phyloP scores from a whole-genome alignment of 2,329 filamentous ascomycete genomes.

The Fusarium floridanum region DNA sequence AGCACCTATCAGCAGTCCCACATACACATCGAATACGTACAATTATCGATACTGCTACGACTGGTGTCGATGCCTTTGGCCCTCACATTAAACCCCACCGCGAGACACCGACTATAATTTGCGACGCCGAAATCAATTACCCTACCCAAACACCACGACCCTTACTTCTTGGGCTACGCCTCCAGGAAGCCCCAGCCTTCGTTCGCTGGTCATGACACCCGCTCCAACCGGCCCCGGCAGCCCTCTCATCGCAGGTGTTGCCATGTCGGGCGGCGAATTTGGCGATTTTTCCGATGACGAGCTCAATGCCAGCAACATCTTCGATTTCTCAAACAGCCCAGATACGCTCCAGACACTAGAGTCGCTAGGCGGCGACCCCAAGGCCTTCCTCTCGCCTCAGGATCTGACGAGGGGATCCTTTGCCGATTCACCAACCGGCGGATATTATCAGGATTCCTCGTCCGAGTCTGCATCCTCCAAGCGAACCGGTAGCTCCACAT shows the following conservation, averaged over 20 bases:
- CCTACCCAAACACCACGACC: constrained; percentile 21
- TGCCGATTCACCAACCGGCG: constrained; percentile 55
- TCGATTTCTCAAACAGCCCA: constrained; percentile 55
- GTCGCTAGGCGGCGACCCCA: constrained; percentile 48
- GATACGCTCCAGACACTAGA: constrained; percentile 54
- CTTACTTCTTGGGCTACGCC: constrained; percentile 18
- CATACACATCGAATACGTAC: background rate
- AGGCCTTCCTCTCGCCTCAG: constrained; percentile 51
- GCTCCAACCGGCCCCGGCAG: constrained; percentile 51
- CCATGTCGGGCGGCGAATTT: constrained; percentile 54
- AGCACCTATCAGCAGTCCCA: constrained; percentile 1
- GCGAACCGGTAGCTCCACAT: constrained; percentile 60
- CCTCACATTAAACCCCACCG: constrained; percentile 29
- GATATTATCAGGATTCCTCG: constrained; percentile 62
- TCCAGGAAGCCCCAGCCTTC: constrained; percentile 37
- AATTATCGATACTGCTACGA: constrained; percentile 15
- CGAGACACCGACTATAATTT: constrained; percentile 42
- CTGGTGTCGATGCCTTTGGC: constrained; percentile 37
- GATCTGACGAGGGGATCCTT: constrained; percentile 55
- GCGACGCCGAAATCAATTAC: constrained; percentile 43
- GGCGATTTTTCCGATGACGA: constrained; percentile 56
- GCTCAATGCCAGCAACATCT: constrained; percentile 49
- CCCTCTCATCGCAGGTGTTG: constrained; percentile 56
- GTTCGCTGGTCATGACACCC: constrained; percentile 53
- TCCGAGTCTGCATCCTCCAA: constrained; percentile 66